Conservation (phyloP, 1,284 basidiomycete genomes). For the Ceratobasidium sp. region DNA sequence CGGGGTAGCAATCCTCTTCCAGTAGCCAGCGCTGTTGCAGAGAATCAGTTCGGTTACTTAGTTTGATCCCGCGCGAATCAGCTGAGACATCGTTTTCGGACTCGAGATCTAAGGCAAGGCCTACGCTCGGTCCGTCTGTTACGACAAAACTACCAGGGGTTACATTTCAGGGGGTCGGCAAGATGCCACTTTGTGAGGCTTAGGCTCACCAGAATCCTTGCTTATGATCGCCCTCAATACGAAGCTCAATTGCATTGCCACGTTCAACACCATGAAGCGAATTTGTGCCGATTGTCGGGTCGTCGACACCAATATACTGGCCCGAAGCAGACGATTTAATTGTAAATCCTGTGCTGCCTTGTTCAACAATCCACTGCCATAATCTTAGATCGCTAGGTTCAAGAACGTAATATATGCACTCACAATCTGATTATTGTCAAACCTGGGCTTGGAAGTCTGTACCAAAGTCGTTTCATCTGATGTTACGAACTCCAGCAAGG, state of each 20-base stretch:
- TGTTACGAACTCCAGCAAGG: background rate
- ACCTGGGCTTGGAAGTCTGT: background rate
- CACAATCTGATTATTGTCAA: conserved; percentile 18
- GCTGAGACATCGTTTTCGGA: background rate
- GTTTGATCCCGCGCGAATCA: background rate
- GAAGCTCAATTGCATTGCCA: background rate
- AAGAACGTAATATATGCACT: background rate
- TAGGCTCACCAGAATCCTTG: conserved; percentile 7
- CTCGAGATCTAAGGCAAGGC: background rate
- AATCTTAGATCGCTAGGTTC: background rate
- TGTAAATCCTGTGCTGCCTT: conserved; percentile 16
- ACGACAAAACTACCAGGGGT: background rate
- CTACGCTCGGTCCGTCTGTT: background rate
- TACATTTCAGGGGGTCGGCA: too few relatives aligned
- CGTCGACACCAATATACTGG: background rate
- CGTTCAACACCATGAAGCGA: background rate
- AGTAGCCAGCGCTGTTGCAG: conserved; percentile 8
- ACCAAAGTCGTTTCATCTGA: background rate
- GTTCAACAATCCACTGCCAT: conserved; percentile 27
- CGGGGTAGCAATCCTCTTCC: conserved; percentile 12
- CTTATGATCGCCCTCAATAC: background rate
- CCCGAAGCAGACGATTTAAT: conserved; percentile 12
- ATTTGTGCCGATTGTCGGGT: too few relatives aligned
- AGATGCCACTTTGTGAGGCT: too few relatives aligned
- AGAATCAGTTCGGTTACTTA: background rate